Evolutionary conservation across 2,329 filamentous ascomycete genomes (phyloP), one percentile per base, ranked within the genome.

Genomic region (Paecilomyces sp.): DNA sequence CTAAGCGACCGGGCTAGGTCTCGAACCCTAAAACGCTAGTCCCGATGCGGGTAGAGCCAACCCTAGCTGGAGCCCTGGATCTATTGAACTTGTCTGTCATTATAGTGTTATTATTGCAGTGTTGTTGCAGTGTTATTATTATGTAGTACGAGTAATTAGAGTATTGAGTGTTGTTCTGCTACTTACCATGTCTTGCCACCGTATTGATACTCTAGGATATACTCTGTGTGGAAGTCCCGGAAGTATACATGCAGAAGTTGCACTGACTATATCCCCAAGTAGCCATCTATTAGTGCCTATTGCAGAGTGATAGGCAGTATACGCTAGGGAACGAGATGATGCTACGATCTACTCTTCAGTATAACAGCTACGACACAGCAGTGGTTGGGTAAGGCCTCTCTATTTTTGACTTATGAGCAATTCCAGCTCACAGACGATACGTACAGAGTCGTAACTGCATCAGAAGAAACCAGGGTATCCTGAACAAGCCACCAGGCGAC

Each of bases 1-100:
- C 73, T 77, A 77, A 77, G 74, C 74, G 75, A 76, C 68, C 60
- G 58, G 66, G 62, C 66, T 71, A 75, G 74, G 72, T 72, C 65
- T 67, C 61, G 56, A 74, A 65, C 74, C 75, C 75, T 77, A 77
- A 66, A 11, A 36, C 64, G 58, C 70, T 73, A 73, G 57, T 56
- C 69, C 63, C 0, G 18, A 47, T 18, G 7, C 41, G n/a, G 41
- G 9, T 47, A 47, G n/a, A n/a, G 41, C n/a, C n/a, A 47, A 47
- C 41, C 41, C 41, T 47, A 47, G 36, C 36, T 41, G 36, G 36
- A 41, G 36, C 36, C 22, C 25, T 28, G 41, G 41, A 47, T 18
- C 41, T 15, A 22, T 47, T 5, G 31, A n/a, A 47, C 8, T 18
- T 8, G 41, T 47, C 8, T 22, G 22, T 22, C 13, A 47, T 47